phyloP scores from a whole-genome alignment of 192 early-diverging fungal genomes.

The Paraglomus occultum region DNA sequence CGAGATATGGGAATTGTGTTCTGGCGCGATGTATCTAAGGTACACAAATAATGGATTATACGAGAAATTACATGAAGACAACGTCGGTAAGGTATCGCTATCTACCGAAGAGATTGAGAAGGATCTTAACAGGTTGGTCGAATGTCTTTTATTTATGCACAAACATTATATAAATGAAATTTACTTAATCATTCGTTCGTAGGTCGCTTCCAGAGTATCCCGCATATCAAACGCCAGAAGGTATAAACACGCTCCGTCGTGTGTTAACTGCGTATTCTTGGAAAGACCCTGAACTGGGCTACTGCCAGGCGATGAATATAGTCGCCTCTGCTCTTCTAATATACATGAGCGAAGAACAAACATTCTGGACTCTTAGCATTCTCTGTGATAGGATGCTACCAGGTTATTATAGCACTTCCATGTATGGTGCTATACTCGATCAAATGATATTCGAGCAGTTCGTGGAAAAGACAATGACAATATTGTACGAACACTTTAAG shows the following conservation, averaged over 20 bases:
- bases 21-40: slow-evolving; percentile 83
- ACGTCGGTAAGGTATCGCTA: slow-evolving; percentile 69
- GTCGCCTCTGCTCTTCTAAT: slow-evolving; percentile 92
- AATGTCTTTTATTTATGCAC: neutral
- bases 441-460: slow-evolving; percentile 92
- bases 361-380: slow-evolving; percentile 92
- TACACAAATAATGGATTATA: slow-evolving; percentile 87
- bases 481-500: slow-evolving; percentile 79
- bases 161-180: neutral
- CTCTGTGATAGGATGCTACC: slow-evolving; percentile 89
- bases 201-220: slow-evolving; percentile 92
- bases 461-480: slow-evolving; percentile 88
- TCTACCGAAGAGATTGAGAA: slow-evolving; percentile 95
- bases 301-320: slow-evolving; percentile 99
- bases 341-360: slow-evolving; percentile 93
- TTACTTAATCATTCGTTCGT: neutral
- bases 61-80: slow-evolving; percentile 64
- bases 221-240: slow-evolving; percentile 87
- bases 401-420: slow-evolving; percentile 96
- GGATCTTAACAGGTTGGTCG: slow-evolving; percentile 73
- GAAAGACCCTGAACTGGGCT: slow-evolving; percentile 91
- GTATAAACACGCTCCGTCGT: slow-evolving; percentile 89
- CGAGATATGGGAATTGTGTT: slow-evolving; percentile 93
- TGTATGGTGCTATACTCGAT: slow-evolving; percentile 97
- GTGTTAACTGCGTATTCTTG: slow-evolving; percentile 86